Evolutionary conservation across 2,329 filamentous ascomycete species (phyloP).

Genomic region (Aspergillus carbonarius): DNA sequence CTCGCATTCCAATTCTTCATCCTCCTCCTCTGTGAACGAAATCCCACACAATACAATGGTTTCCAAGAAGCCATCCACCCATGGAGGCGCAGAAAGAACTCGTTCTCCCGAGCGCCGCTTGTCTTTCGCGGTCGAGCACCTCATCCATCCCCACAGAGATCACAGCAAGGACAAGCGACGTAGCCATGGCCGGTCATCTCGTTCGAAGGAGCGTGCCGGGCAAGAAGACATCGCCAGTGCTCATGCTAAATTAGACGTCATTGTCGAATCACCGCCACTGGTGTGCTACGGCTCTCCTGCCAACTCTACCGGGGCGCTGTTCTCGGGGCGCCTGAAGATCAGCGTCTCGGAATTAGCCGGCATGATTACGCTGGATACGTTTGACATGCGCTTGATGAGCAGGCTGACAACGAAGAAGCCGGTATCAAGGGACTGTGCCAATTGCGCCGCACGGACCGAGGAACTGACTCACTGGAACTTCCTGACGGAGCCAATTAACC

Average conservation of each 20-base stretch:
- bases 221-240: slow-evolving; percentile 35
- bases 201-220: slow-evolving; percentile 38
- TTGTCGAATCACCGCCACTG: slow-evolving; percentile 82
- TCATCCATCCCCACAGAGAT: slow-evolving; percentile 44
- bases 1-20: slow-evolving; percentile 37
- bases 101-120: slow-evolving; percentile 41
- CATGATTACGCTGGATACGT: slow-evolving; percentile 65
- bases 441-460: slow-evolving; percentile 70
- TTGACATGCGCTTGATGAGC: slow-evolving; percentile 70
- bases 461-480: slow-evolving; percentile 80
- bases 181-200: slow-evolving; percentile 33
- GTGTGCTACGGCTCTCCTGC: slow-evolving; percentile 76
- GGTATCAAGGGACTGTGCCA: slow-evolving; percentile 72
- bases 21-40: slow-evolving; percentile 40
- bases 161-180: slow-evolving; percentile 44
- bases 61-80: slow-evolving; percentile 28
- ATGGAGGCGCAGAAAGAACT: slow-evolving; percentile 29
- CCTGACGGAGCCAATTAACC: slow-evolving; percentile 53
- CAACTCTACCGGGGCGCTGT: slow-evolving; percentile 76
- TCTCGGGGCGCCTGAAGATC: slow-evolving; percentile 79
- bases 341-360: slow-evolving; percentile 63
- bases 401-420: slow-evolving; percentile 77
- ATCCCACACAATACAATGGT: slow-evolving; percentile 22
- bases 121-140: slow-evolving; percentile 44
- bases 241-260: slow-evolving; percentile 56